Evolutionary conservation across 192 early-diverging fungal species (phyloP), one percentile per base, ranked within the genome.

Genomic region (Coemansia erecta): DNA sequence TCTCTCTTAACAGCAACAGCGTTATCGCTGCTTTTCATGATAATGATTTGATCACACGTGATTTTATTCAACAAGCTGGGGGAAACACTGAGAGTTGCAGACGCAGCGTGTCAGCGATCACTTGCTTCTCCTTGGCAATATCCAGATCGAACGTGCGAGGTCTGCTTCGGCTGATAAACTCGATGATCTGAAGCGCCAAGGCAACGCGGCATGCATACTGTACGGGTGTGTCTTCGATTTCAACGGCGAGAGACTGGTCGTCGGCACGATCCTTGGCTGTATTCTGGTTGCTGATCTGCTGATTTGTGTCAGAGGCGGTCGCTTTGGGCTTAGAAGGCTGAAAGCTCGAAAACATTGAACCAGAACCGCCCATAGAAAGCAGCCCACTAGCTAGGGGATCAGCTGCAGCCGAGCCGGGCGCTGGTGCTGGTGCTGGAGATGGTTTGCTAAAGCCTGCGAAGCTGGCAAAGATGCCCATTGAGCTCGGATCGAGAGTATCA

Each of bases 161-260:
- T n/a, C 44, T 6, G 52, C 14, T 22, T 44, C 22, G 35, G 26
- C 26, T 19, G 8, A 78, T 26, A 62, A 64, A 78, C 58, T 78
- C 75, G 14, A 64, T 60, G 18, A 78, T 78, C 52, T 78, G 75
- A 26, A 78, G 49, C n/a, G 75, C 75, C 55, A 78, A 56, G n/a
- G 66, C 72, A 7, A 64, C 59, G 6, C 75, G 75, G 43, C 75
- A 78, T 14, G 75, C 70, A 41, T 78, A 72, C 46, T 78, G 75
- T 18, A 78, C 70, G 15, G 75, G 75, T 11, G 75, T 78, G n/a
- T 78, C 75, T 53, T 78, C 75, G 42, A 78, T 77, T 11, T 71
- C 75, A 24, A 77, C 69, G 4, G 62, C 69, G 37, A 72, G 42
- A 22, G 66, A 19, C 12, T 62, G 35, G 15, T 67, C 68, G 12